phyloP scores from a whole-genome alignment of 139 green algal genomes.

The Nannochloris sp. region DNA sequence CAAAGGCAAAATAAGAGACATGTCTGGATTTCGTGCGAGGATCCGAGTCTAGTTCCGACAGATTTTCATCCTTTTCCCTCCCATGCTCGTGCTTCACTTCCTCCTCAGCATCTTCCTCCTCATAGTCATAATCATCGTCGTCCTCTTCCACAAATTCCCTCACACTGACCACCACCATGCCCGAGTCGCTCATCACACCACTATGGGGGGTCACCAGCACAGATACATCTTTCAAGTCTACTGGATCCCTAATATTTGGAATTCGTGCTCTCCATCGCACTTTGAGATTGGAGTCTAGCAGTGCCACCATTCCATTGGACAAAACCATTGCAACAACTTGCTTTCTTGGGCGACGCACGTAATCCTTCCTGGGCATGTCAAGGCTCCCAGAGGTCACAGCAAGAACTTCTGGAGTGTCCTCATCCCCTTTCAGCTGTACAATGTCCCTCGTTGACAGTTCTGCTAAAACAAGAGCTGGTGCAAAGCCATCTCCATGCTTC shows the following conservation, averaged over 20 bases:
- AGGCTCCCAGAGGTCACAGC: constrained; percentile 73
- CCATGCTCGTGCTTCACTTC: constrained; percentile 6
- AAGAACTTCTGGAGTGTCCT: constrained; percentile 24
- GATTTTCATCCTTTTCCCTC: constrained; percentile 3
- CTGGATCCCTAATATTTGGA: constrained; percentile 39
- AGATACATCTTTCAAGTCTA: constrained; percentile 64
- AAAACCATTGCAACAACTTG: constrained; percentile 88
- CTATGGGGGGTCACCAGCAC: constrained; percentile 64
- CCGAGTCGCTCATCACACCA: constrained; percentile 53
- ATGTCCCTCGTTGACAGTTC: constrained; percentile 39
- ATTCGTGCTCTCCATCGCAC: constrained; percentile 64
- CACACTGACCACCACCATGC: constrained; percentile 75
- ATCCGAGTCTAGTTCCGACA: constrained; percentile 12
- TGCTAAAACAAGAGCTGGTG: constrained; percentile 43
- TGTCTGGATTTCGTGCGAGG: constrained; percentile 35
- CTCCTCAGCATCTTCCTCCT: constrained; percentile 16
- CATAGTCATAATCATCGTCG: constrained; percentile 8
- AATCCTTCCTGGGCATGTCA: constrained; percentile 43
- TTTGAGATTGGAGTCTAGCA: constrained; percentile 94
- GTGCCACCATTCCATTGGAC: constrained; percentile 62
- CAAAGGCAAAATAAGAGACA: constrained; percentile 87
- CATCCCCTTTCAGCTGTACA: background rate
- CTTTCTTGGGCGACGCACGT: constrained; percentile 57
- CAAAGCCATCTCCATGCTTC: constrained; percentile 66
- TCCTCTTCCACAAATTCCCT: constrained; percentile 8